Conservation (phyloP, 139 green algal genomes). For the Auxenochlorella pyrenoidosa region DNA sequence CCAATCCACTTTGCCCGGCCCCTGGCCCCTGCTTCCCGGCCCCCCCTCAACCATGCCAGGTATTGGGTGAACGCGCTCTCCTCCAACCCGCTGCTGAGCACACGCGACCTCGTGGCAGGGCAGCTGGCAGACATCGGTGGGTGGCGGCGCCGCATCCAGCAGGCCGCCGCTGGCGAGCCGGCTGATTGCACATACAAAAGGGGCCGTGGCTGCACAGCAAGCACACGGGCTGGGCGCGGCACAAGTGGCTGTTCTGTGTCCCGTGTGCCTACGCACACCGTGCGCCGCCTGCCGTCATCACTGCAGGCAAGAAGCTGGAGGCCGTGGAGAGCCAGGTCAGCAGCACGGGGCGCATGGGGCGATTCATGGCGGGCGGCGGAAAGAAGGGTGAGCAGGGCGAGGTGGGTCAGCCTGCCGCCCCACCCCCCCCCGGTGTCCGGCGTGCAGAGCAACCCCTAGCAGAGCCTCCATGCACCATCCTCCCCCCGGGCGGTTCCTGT, state of each 20-base stretch:
- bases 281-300: no score
- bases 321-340: slow-evolving; percentile 69
- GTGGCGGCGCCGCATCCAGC: not conserved
- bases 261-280: no score
- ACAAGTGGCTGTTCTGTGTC: no score
- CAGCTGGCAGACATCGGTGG: slow-evolving; percentile 88
- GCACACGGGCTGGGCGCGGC: not conserved
- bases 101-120: slow-evolving; percentile 77
- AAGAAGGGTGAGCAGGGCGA: slow-evolving; percentile 48
- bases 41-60: not conserved
- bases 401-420: slow-evolving; percentile 16
- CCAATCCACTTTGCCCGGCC: no score
- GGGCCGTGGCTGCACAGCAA: not conserved
- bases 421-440: no score
- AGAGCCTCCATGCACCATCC: no score
- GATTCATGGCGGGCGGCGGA: slow-evolving; percentile 31
- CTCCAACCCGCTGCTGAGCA: slow-evolving; percentile 81
- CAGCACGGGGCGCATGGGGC: slow-evolving; percentile 27
- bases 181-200: not conserved
- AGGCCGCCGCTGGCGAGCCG: not conserved
- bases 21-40: no score
- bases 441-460: no score
- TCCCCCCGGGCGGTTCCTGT: no score
- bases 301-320: slow-evolving; percentile 91
- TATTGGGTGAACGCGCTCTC: slow-evolving; percentile 96